Evolutionary conservation across 148 eudicot species (phyloP).

Genomic region (Limonium bicolor): DNA sequence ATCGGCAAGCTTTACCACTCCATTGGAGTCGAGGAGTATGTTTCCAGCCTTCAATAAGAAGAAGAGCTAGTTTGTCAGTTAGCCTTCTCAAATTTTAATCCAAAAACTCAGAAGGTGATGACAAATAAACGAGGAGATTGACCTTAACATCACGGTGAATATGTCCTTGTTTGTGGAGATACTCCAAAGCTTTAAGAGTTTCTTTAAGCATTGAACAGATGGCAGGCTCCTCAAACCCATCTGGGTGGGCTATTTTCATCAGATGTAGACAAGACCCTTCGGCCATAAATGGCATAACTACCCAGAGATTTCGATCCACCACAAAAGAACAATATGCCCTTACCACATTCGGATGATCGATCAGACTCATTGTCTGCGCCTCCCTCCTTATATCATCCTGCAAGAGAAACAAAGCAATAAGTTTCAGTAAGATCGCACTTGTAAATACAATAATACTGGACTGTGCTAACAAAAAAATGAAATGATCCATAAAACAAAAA

Average conservation of each 20-base stretch:
- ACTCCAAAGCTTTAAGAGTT: conserved; percentile 88
- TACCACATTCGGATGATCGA: conserved; percentile 85
- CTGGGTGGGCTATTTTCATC: conserved; percentile 88
- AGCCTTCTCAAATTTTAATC: background rate
- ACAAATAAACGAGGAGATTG: background rate
- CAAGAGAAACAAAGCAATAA: conserved; percentile 1
- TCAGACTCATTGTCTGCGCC: conserved; percentile 92
- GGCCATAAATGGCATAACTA: conserved; percentile 96
- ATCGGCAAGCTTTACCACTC: conserved; percentile 82
- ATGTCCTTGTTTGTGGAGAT: conserved; percentile 90
- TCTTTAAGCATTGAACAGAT: conserved; percentile 82
- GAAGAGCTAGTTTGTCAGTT: conserved; percentile 6
- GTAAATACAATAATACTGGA: too few relatives aligned
- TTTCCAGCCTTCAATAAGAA: conserved; percentile 66
- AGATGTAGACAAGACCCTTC: conserved; percentile 95
- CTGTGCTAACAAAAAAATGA: too few relatives aligned
- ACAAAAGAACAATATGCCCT: conserved; percentile 89
- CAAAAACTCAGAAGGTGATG: background rate
- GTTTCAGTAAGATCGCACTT: too few relatives aligned
- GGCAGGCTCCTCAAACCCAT: conserved; percentile 89
- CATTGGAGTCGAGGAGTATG: conserved; percentile 65
- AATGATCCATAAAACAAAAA: too few relatives aligned
- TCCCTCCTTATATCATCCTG: conserved; percentile 98
- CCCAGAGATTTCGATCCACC: conserved; percentile 85
- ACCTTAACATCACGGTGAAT: conserved; percentile 99